These are phyloP conservation scores for Trifolium dubium DNA, from an alignment of 306 rosid genomes.

Conservation along the genomic window DNA sequence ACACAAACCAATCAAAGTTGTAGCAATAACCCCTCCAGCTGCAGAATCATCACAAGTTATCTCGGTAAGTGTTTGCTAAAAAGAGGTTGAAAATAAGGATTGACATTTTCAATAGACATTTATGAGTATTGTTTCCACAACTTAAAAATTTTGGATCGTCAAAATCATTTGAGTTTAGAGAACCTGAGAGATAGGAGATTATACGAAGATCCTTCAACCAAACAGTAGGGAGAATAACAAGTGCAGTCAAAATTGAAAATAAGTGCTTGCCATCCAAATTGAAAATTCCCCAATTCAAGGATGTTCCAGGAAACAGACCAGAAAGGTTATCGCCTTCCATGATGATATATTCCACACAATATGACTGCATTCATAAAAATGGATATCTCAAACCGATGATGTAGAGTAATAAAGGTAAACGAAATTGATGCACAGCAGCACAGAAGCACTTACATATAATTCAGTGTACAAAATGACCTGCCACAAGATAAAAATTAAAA, in stretches of 20 bases:
- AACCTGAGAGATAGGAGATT: slow-evolving; percentile 80
- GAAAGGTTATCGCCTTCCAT: slow-evolving; percentile 90
- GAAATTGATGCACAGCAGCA: slow-evolving; percentile 28
- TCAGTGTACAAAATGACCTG: slow-evolving; percentile 77
- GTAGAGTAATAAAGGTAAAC: neutral
- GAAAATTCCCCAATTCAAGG: slow-evolving; percentile 56
- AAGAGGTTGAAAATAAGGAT: neutral
- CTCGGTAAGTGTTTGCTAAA: slow-evolving; percentile 6
- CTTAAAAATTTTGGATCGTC: neutral
- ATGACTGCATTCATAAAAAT: slow-evolving; percentile 56
- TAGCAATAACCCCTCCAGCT: slow-evolving; percentile 78
- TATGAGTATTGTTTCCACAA: neutral
- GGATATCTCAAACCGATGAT: neutral
- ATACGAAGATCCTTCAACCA: slow-evolving; percentile 80
- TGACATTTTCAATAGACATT: neutral
- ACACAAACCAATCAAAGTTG: slow-evolving; percentile 56
- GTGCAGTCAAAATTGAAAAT: slow-evolving; percentile 68
- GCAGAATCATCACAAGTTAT: slow-evolving; percentile 46
- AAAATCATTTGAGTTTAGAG: slow-evolving; percentile 20
- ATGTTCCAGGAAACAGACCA: slow-evolving; percentile 71
- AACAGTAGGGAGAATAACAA: slow-evolving; percentile 79
- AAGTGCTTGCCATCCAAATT: slow-evolving; percentile 65
- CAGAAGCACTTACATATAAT: slow-evolving; percentile 71
- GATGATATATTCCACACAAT: slow-evolving; percentile 79
- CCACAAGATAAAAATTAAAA: slow-evolving; percentile 39